phyloP scores from a whole-genome alignment of 163 green algal species.

The Volvox carteri region DNA sequence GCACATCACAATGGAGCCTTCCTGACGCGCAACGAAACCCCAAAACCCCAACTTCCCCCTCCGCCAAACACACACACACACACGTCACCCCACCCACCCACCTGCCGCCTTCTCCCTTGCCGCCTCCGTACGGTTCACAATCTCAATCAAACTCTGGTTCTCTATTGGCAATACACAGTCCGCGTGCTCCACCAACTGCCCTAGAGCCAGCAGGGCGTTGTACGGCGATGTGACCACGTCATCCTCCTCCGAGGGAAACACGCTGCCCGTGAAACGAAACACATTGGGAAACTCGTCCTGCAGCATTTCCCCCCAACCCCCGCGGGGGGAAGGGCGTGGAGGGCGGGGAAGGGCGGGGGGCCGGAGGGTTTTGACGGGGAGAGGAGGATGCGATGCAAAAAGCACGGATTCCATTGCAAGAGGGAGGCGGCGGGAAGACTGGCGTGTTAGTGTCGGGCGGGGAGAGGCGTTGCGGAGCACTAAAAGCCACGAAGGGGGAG shows the following conservation, averaged over 20 bases:
- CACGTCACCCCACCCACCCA: too few relatives aligned
- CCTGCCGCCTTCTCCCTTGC: conserved; percentile 41
- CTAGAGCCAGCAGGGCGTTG: conserved; percentile 85
- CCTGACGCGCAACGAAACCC: too few relatives aligned
- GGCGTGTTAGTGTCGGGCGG: too few relatives aligned
- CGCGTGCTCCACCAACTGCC: conserved; percentile 79
- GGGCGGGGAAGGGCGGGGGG: background rate
- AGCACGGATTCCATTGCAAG: too few relatives aligned
- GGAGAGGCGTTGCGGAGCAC: too few relatives aligned
- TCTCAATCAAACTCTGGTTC: conserved; percentile 86
- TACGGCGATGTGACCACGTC: conserved; percentile 88
- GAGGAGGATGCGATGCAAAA: too few relatives aligned
- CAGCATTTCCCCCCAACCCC: background rate
- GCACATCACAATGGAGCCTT: too few relatives aligned
- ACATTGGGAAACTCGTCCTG: conserved; percentile 87
- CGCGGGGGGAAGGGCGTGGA: background rate
- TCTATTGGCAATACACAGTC: conserved; percentile 89
- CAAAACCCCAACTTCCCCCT: too few relatives aligned
- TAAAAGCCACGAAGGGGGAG: too few relatives aligned
- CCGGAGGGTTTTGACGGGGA: background rate
- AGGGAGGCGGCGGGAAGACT: too few relatives aligned
- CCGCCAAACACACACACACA: too few relatives aligned
- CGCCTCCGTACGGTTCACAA: conserved; percentile 64
- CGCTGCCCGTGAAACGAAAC: conserved; percentile 81
- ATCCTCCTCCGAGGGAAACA: conserved; percentile 88